Percentiles rank a stretch among this genome's conserved stretches.
phyloP scores from a whole-genome alignment of 805 yeast species.

The Scheffersomyces stipitis region DNA sequence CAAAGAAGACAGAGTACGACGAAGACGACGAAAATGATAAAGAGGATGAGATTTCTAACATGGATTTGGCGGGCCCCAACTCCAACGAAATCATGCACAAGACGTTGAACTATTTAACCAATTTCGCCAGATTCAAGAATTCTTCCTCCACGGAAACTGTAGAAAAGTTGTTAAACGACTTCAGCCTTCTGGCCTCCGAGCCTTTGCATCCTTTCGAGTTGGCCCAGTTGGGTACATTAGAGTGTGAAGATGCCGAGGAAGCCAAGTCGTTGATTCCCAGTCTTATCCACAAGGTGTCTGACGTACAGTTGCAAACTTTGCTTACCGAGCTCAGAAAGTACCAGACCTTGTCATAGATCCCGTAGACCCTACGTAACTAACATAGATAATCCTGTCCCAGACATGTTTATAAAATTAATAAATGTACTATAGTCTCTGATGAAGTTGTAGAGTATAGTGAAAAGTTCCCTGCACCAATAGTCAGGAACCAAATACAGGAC shows the following conservation, averaged over 20 bases:
- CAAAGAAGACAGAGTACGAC: conserved; percentile 32
- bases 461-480: too few species aligned
- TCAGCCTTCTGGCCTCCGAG: conserved; percentile 45
- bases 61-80: conserved; percentile 61
- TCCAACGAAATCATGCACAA: conserved; percentile 88
- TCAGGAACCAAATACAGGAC: too few species aligned
- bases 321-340: conserved; percentile 79
- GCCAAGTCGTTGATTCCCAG: conserved; percentile 94
- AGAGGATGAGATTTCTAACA: conserved; percentile 45
- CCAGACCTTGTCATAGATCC: conserved; percentile 39
- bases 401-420: too few species aligned
- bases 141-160: conserved; percentile 92
- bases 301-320: conserved; percentile 82
- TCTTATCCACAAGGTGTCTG: conserved; percentile 74
- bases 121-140: conserved; percentile 88
- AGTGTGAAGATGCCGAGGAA: conserved; percentile 96
- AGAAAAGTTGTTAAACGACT: conserved; percentile 79
- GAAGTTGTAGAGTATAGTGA: too few species aligned
- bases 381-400: too few species aligned
- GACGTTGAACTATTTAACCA: conserved; percentile 81
- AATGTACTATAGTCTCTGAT: too few species aligned
- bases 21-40: conserved; percentile 30
- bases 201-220: conserved; percentile 91
- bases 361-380: too few species aligned
- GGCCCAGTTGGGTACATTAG: conserved; percentile 86